A percentile compares a stretch with the other conserved stretches of the same genome.
Conservation (phyloP, 2,329 filamentous ascomycete species). For the Aspergillus fumigatiaffinis region DNA sequence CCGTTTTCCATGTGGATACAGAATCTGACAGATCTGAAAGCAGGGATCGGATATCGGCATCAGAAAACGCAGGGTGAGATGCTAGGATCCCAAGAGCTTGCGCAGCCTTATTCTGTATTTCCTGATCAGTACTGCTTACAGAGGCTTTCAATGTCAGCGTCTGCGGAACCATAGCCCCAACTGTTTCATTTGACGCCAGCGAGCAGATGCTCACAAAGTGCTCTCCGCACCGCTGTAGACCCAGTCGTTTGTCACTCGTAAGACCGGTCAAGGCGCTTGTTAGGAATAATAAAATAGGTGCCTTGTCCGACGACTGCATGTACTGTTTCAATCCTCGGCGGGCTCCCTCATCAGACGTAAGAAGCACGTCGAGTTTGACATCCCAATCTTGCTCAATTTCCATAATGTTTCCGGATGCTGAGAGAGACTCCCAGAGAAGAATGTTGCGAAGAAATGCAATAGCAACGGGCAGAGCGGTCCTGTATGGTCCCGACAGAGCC, state of each 20-base stretch:
- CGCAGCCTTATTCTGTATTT: conserved; percentile 63
- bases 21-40: conserved; percentile 47
- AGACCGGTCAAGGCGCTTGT: conserved; percentile 45
- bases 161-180: conserved; percentile 49
- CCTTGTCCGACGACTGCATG: conserved; percentile 30
- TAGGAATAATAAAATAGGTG: conserved; percentile 41
- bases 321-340: conserved; percentile 50
- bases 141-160: conserved; percentile 55
- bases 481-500: conserved; percentile 26
- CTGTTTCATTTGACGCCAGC: conserved; percentile 49
- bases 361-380: conserved; percentile 66
- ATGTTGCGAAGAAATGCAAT: conserved; percentile 65
- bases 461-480: conserved; percentile 62
- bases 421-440: conserved; percentile 55
- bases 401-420: conserved; percentile 40
- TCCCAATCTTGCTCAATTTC: conserved; percentile 80
- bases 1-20: conserved; percentile 52
- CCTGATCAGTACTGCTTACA: conserved; percentile 67
- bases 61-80: conserved; percentile 53
- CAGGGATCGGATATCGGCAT: conserved; percentile 40
- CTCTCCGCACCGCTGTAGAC: conserved; percentile 44
- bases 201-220: conserved; percentile 54
- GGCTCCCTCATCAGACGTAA: conserved; percentile 65
- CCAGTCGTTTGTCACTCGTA: conserved; percentile 35
- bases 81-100: conserved; percentile 72